Percentiles rank a stretch among this genome's conserved stretches.
phyloP scores from a whole-genome alignment of 192 early-diverging fungal species.

The Paraglomus occultum region DNA sequence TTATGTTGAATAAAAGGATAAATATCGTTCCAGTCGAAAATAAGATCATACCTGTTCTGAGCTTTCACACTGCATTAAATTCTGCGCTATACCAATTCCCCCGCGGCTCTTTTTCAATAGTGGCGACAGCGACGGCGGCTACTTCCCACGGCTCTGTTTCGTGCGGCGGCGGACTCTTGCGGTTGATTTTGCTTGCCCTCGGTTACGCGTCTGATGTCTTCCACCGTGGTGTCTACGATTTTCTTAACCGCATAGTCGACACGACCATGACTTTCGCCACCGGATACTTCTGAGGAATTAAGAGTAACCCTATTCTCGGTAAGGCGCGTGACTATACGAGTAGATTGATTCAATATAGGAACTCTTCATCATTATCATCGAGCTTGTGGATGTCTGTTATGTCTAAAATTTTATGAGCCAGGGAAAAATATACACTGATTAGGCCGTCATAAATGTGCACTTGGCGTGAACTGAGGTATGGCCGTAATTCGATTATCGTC shows the following conservation, averaged over 20 bases:
- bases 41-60: not conserved
- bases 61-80: not conserved
- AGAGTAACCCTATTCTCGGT: not conserved
- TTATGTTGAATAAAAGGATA: not conserved
- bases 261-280: constrained; percentile 5
- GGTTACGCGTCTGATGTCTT: not conserved
- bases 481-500: not conserved
- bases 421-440: not conserved
- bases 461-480: not conserved
- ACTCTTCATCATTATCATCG: constrained; percentile 1
- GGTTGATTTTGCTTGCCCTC: not conserved
- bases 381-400: not conserved
- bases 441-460: not conserved
- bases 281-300: not conserved
- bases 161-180: no score
- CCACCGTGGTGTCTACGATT: not conserved
- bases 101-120: no score
- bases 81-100: not conserved
- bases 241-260: constrained; percentile 3
- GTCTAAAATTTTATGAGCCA: not conserved
- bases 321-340: not conserved
- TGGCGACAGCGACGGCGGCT: no score
- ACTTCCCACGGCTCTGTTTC: no score
- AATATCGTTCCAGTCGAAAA: not conserved
- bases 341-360: not conserved